phyloP scores from a whole-genome alignment of 768 basidiomycete genomes.

The Hericium erinaceus region DNA sequence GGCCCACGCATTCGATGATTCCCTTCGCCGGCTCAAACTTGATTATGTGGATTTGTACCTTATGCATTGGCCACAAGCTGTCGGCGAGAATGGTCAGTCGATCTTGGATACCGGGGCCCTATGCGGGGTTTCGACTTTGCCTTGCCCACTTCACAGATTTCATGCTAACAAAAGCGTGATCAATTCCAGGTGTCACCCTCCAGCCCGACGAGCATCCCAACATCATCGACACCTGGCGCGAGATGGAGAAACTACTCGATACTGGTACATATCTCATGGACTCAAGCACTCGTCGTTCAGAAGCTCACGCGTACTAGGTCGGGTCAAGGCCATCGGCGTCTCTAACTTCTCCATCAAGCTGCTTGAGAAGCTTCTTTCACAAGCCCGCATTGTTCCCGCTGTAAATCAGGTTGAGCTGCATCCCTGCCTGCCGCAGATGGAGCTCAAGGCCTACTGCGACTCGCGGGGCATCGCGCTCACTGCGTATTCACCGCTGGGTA shows the following conservation, averaged over 20 bases:
- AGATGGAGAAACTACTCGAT: constrained; percentile 26
- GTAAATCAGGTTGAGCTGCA: constrained; percentile 66
- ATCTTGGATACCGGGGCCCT: neutral
- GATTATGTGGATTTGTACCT: constrained; percentile 32
- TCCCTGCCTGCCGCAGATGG: constrained; percentile 57
- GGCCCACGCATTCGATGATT: constrained; percentile 21
- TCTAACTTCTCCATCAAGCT: constrained; percentile 33
- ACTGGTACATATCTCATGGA: constrained; percentile 14
- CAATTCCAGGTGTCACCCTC: constrained; percentile 20
- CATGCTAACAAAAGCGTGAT: neutral
- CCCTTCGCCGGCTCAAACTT: constrained; percentile 20
- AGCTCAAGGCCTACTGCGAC: constrained; percentile 46
- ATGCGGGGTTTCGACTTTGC: neutral
- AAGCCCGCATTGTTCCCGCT: constrained; percentile 47
- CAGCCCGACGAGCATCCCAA: constrained; percentile 41
- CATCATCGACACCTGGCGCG: constrained; percentile 26
- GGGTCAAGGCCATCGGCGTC: constrained; percentile 29
- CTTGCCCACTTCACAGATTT: too few species aligned
- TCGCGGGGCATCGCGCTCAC: constrained; percentile 51
- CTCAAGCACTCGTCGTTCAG: neutral
- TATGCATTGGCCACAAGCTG: constrained; percentile 28
- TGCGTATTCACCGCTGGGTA: constrained; percentile 50
- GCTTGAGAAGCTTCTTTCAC: constrained; percentile 30
- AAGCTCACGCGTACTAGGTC: constrained; percentile 13
- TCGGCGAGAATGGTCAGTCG: neutral